These are phyloP conservation scores for Candida berthetii DNA, from an alignment of 805 yeast species.

Conservation along the genomic window DNA sequence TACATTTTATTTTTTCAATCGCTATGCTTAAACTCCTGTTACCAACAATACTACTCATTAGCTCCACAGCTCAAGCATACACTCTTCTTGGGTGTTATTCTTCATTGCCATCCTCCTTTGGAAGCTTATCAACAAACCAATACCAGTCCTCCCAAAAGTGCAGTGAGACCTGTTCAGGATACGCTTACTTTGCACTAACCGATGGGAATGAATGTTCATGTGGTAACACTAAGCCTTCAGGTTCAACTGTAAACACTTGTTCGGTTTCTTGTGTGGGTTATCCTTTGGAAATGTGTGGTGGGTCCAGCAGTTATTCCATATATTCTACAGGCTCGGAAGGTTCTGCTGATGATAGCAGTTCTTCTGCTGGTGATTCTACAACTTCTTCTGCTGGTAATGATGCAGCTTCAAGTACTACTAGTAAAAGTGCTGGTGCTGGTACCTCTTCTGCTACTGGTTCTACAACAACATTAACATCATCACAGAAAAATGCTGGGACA, in stretches of 20 bases:
- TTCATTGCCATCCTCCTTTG: slow-evolving; percentile 4
- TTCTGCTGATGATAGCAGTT: slow-evolving; percentile 1
- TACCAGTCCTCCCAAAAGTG: slow-evolving; percentile 47
- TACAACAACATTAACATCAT: slow-evolving; percentile 20
- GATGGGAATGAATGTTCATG: slow-evolving; percentile 52
- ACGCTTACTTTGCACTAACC: slow-evolving; percentile 37
- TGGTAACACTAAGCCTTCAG: slow-evolving; percentile 40
- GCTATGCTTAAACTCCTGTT: no score
- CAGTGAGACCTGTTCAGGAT: slow-evolving; percentile 31
- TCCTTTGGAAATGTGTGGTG: slow-evolving; percentile 57
- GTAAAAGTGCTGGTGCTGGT: no score
- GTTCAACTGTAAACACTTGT: slow-evolving; percentile 28
- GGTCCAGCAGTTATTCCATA: slow-evolving; percentile 40
- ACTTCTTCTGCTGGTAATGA: slow-evolving; percentile 4
- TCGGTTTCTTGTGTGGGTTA: slow-evolving; percentile 49
- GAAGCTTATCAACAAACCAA: slow-evolving; percentile 27
- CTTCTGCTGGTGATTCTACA: not conserved
- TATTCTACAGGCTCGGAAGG: slow-evolving; percentile 27
- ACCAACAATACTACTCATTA: no score
- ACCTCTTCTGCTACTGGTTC: slow-evolving; percentile 28
- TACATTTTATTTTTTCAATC: no score
- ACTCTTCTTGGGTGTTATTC: slow-evolving; percentile 2
- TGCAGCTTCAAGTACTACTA: slow-evolving; percentile 13
- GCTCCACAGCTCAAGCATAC: no score
- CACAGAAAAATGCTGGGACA: slow-evolving; percentile 4